These are phyloP conservation scores for Fonsecaea erecta DNA, from an alignment of 2,329 filamentous ascomycete genomes.

Conservation along the genomic window DNA sequence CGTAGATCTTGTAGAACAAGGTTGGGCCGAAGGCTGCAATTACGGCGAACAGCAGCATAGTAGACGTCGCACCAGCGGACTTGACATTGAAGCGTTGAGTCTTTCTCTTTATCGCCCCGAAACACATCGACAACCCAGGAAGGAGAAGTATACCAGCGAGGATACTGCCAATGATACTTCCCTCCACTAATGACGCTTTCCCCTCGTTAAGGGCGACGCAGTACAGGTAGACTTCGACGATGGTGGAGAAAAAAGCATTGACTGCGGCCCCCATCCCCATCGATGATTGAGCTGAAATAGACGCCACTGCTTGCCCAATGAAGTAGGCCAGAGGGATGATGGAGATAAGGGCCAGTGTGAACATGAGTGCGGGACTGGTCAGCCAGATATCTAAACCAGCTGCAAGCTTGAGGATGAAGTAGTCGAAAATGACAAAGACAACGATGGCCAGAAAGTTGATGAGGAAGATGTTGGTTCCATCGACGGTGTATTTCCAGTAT, in stretches of 20 bases:
- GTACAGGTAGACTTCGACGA: conserved; percentile 97
- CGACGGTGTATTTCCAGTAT: conserved; percentile 99
- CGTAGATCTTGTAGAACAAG: conserved; percentile 97
- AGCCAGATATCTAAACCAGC: conserved; percentile 73
- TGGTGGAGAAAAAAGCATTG: conserved; percentile 96
- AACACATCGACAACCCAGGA: conserved; percentile 96
- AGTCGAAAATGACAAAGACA: conserved; percentile 93
- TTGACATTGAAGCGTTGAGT: conserved; percentile 97
- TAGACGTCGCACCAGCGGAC: conserved; percentile 94
- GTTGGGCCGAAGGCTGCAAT: conserved; percentile 96
- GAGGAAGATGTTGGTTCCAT: conserved; percentile 98
- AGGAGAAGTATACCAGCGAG: conserved; percentile 95
- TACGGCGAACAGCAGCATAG: conserved; percentile 95
- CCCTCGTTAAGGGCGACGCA: conserved; percentile 91
- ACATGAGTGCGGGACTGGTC: conserved; percentile 84
- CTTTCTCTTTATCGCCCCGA: conserved; percentile 95
- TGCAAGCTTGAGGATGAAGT: conserved; percentile 72
- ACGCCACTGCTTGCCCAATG: conserved; percentile 96
- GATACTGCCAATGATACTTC: conserved; percentile 96
- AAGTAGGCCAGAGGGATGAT: conserved; percentile 98
- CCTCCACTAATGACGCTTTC: conserved; percentile 90
- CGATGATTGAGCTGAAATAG: conserved; percentile 96
- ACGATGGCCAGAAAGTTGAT: conserved; percentile 96
- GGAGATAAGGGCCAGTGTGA: conserved; percentile 80
- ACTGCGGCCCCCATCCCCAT: conserved; percentile 97